These are phyloP conservation scores for Clarkia xantiana DNA, from an alignment of 345 rosid genomes.

Conservation along the genomic window DNA sequence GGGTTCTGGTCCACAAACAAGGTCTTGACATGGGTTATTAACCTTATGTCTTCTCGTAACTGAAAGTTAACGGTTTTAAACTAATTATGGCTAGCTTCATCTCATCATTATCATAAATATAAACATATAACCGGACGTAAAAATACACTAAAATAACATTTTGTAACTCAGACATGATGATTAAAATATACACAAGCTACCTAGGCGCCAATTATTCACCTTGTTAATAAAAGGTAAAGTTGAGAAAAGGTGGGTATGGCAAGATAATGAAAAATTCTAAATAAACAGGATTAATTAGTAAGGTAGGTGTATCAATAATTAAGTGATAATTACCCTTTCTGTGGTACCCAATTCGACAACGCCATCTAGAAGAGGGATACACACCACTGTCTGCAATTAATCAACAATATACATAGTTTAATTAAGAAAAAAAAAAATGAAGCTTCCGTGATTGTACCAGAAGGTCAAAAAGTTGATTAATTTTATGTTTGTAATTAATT, in stretches of 20 bases:
- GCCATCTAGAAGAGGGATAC: slow-evolving; percentile 84
- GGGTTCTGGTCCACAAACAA: slow-evolving; percentile 40
- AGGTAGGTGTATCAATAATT: too few relatives aligned
- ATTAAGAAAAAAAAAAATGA: neutral
- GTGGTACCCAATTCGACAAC: slow-evolving; percentile 79
- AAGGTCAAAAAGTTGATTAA: slow-evolving; percentile 3
- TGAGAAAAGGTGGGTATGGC: neutral
- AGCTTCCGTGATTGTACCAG: too few relatives aligned
- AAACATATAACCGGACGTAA: too few relatives aligned
- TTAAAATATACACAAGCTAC: too few relatives aligned
- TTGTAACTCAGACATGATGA: too few relatives aligned
- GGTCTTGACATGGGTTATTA: slow-evolving; percentile 39
- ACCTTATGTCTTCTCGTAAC: slow-evolving; percentile 48
- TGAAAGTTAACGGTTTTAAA: slow-evolving; percentile 1
- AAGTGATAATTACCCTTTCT: slow-evolving; percentile 35
- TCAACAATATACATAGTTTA: neutral
- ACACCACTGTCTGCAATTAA: slow-evolving; percentile 62
- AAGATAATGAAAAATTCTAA: neutral
- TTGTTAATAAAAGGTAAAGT: neutral
- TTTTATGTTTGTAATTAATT: neutral
- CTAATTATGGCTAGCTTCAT: too few relatives aligned
- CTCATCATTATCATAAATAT: too few relatives aligned
- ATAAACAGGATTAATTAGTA: too few relatives aligned
- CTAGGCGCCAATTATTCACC: neutral
- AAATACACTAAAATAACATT: too few relatives aligned